Conservation (phyloP, 768 basidiomycete genomes). For the Rhizopogon sp. region DNA sequence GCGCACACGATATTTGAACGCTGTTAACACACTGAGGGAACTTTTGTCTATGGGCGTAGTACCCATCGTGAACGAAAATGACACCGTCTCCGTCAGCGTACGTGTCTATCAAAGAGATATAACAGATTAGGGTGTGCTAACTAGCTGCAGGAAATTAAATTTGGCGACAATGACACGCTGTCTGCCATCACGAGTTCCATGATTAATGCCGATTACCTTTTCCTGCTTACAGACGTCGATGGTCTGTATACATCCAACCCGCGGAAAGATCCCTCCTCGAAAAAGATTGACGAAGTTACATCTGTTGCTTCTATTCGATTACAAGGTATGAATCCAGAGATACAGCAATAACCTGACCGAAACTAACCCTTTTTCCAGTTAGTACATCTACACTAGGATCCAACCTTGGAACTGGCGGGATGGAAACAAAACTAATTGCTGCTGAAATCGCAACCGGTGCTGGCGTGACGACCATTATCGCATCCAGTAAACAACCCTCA, state of each 20-base stretch:
- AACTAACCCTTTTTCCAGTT: conserved; percentile 41
- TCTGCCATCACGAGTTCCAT: conserved; percentile 97
- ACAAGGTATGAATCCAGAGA: conserved; percentile 49
- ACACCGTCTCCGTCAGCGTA: conserved; percentile 96
- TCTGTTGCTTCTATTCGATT: conserved; percentile 78
- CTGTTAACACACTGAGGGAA: conserved; percentile 92
- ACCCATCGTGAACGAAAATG: conserved; percentile 99
- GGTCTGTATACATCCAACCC: conserved; percentile 95
- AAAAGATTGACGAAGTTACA: conserved; percentile 73
- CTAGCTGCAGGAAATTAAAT: conserved; percentile 90
- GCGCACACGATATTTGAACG: conserved; percentile 95
- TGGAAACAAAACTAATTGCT: conserved; percentile 99
- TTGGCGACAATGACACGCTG: conserved; percentile 97
- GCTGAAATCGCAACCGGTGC: conserved; percentile 96
- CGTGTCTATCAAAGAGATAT: conserved; percentile 25
- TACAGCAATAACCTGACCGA: not conserved
- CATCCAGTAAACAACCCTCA: conserved; percentile 73
- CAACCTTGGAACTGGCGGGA: conserved; percentile 92
- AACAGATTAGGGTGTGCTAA: not conserved
- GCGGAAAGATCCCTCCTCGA: conserved; percentile 79
- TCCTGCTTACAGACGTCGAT: conserved; percentile 95
- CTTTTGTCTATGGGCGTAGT: conserved; percentile 91
- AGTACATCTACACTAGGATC: conserved; percentile 91
- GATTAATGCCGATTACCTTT: conserved; percentile 97
- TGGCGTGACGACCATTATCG: conserved; percentile 89